These are phyloP conservation scores for Parasarocladium wereldwijsianum DNA, from an alignment of 2,329 filamentous ascomycete species.

Conservation along the genomic window DNA sequence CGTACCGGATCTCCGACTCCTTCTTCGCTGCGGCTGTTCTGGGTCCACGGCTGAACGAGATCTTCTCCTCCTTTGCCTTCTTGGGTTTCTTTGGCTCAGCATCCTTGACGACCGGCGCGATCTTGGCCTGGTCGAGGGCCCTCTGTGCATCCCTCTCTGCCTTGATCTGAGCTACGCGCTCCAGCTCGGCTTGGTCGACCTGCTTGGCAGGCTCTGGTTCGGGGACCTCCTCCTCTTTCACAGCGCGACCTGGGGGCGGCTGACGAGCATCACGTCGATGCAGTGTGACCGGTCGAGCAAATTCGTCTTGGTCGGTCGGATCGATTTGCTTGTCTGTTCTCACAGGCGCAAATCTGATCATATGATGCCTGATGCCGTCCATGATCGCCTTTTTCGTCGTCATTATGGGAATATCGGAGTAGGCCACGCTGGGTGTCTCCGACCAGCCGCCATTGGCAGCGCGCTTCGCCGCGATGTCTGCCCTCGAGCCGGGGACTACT, in stretches of 20 bases:
- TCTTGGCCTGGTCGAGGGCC: constrained; percentile 79
- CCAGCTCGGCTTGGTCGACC: constrained; percentile 42
- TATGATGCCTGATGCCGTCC: constrained; percentile 70
- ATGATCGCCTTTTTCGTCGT: constrained; percentile 71
- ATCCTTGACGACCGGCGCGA: constrained; percentile 65
- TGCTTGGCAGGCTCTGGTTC: constrained; percentile 21
- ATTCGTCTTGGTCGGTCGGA: constrained; percentile 56
- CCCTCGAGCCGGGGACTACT: constrained; percentile 11
- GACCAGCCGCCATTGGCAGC: constrained; percentile 43
- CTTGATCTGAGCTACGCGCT: constrained; percentile 53
- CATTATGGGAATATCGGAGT: constrained; percentile 51
- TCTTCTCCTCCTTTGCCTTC: constrained; percentile 69
- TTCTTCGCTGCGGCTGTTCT: constrained; percentile 67
- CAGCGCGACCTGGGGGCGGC: constrained; percentile 45
- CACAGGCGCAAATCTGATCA: constrained; percentile 61
- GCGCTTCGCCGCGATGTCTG: constrained; percentile 26
- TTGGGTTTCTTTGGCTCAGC: constrained; percentile 32
- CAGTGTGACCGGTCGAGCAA: constrained; percentile 74
- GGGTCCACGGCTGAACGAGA: constrained; percentile 74
- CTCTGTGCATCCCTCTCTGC: constrained; percentile 75
- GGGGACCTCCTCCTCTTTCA: constrained; percentile 38
- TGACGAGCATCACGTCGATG: constrained; percentile 77
- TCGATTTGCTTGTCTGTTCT: constrained; percentile 51
- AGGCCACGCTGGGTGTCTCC: constrained; percentile 31
- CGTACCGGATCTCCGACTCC: constrained; percentile 62